Evolutionary conservation across 139 green algal genomes (phyloP), one percentile per base, ranked within the genome.

Genomic region (Volvox africanus): DNA sequence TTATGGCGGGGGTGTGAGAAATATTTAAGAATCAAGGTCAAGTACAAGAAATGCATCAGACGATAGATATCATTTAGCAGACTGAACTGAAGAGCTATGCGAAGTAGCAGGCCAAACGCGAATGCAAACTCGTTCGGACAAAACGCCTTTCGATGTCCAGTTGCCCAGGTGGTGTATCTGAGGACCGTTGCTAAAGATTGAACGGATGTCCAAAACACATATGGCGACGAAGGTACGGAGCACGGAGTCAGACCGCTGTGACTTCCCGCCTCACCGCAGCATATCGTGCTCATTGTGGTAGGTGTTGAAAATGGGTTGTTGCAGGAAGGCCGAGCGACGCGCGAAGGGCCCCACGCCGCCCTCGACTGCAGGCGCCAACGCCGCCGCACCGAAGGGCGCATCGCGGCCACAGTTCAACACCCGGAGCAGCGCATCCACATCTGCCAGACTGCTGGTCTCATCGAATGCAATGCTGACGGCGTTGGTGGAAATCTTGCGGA

Each of bases 341-440:
- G 90, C 86, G 55, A 99, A 91, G n/a, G 75, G 92, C 75, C 92
- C 94, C 76, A 96, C 84, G 65, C 89, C 80, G 26, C 24, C 91
- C 37, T 80, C 32, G 35, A 96, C 96, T 14, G 87, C 77, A 0
- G 90, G 55, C 17, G 97, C 97, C 71, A 99, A 94, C 5, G 87
- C 93, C 80, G 94, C 95, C 6, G 97, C 97, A 1, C 93, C 96
- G 94, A 99, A 99, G 90, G 87, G 84, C 5, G 95, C 75, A 17
- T 89, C 87, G 88, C 95, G 92, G 91, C 96, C 95, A 30, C 93
- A 92, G 76, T 96, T 96, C 28, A 99, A 92, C 35, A 97, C 84
- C 33, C 92, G 90, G 77, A 99, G 95, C 88, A 99, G 96, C 33
- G 82, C 62, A 93, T 99, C 97, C 19, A 99, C 91, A 93, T 99